Evolutionary conservation across 441 rosid species (phyloP).

Genomic region (Isatis lusitanica): DNA sequence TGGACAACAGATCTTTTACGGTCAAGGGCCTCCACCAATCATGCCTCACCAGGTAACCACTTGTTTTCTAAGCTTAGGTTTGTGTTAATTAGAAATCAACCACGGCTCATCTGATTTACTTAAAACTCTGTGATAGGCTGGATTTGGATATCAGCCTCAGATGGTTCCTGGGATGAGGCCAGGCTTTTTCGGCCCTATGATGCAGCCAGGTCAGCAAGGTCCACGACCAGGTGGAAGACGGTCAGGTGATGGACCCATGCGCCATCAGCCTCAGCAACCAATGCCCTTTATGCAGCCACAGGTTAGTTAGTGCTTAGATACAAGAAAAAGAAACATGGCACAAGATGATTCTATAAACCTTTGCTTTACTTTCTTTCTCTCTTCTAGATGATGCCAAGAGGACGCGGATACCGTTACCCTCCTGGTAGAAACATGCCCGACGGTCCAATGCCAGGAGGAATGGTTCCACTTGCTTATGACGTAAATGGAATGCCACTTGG

Average conservation of each 20-base stretch:
- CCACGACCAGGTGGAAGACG: conserved; percentile 69
- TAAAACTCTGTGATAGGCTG: conserved; percentile 45
- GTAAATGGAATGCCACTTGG: conserved; percentile 44
- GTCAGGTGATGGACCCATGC: conserved; percentile 52
- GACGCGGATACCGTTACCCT: conserved; percentile 50
- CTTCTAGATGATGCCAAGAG: conserved; percentile 56
- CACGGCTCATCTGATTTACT: neutral
- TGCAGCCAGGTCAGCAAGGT: conserved; percentile 68
- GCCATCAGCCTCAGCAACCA: conserved; percentile 64
- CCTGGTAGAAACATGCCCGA: conserved; percentile 52
- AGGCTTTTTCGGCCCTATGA: conserved; percentile 59
- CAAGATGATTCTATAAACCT: neutral
- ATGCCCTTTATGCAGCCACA: conserved; percentile 59
- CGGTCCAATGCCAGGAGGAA: conserved; percentile 50
- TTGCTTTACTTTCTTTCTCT: neutral
- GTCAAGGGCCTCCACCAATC: conserved; percentile 65
- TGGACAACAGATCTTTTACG: conserved; percentile 63
- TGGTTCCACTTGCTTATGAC: conserved; percentile 51
- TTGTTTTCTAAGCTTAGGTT: neutral
- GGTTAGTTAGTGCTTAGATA: conserved; percentile 34
- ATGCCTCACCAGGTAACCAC: conserved; percentile 62
- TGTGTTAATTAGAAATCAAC: neutral
- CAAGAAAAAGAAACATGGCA: neutral
- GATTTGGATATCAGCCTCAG: conserved; percentile 73
- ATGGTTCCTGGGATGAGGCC: conserved; percentile 77